Conservation (phyloP, 2,329 filamentous ascomycete genomes). For the Alternaria gaisen region DNA sequence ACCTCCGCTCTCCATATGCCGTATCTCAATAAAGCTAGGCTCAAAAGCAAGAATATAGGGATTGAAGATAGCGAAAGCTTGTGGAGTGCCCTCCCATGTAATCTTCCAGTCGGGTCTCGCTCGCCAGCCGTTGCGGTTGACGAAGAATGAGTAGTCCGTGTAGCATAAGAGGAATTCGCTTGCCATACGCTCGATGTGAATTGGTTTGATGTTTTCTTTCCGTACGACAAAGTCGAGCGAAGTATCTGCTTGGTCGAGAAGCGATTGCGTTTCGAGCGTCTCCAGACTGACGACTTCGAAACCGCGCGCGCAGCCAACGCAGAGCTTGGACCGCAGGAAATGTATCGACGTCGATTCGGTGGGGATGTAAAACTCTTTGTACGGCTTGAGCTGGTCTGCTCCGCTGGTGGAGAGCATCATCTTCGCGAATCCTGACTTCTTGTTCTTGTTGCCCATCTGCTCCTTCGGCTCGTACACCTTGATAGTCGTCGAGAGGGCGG, state of each 20-base stretch:
- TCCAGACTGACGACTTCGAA: constrained; percentile 98
- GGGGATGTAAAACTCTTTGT: constrained; percentile 93
- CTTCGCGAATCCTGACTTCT: constrained; percentile 93
- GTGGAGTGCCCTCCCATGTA: constrained; percentile 93
- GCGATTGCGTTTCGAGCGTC: constrained; percentile 95
- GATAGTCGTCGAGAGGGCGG: constrained; percentile 91
- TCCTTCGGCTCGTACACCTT: constrained; percentile 99
- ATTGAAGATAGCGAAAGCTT: constrained; percentile 91
- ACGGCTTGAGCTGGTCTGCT: constrained; percentile 90
- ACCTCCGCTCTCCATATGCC: constrained; percentile 92
- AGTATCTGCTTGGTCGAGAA: constrained; percentile 96
- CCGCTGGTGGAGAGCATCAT: constrained; percentile 91
- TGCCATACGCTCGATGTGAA: constrained; percentile 96
- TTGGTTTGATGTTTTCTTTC: constrained; percentile 91
- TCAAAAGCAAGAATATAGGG: constrained; percentile 98
- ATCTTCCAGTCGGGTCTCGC: constrained; percentile 96
- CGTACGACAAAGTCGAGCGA: constrained; percentile 96
- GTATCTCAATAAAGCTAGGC: constrained; percentile 94
- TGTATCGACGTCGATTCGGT: constrained; percentile 98
- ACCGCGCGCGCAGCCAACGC: constrained; percentile 91
- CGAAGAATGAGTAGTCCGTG: constrained; percentile 98
- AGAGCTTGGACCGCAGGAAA: constrained; percentile 95
- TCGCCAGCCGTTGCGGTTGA: constrained; percentile 97
- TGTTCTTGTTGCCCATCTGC: constrained; percentile 90
- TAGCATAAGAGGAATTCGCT: constrained; percentile 98